These are phyloP conservation scores for Hymenotorrendiella dingleyae DNA, from an alignment of 2,329 filamentous ascomycete species.

Conservation along the genomic window DNA sequence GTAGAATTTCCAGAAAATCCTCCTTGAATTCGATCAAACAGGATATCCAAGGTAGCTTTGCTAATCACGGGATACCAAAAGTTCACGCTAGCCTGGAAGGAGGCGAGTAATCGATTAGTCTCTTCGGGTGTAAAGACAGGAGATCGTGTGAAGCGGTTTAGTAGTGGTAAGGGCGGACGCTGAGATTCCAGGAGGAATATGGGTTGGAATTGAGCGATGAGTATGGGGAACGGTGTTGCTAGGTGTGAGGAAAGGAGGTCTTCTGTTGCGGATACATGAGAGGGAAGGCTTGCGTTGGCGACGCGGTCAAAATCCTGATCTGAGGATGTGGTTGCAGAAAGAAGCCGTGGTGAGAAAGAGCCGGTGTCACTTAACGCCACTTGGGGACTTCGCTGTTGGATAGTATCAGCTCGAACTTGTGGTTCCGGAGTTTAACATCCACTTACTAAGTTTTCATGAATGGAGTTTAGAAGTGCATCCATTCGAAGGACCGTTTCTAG, in stretches of 20 bases:
- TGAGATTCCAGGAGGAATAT: slow-evolving; percentile 37
- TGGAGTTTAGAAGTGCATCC: slow-evolving; percentile 36
- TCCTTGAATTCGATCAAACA: slow-evolving; percentile 14
- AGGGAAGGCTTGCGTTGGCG: slow-evolving; percentile 17
- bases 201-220: slow-evolving; percentile 11
- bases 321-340: slow-evolving; percentile 13
- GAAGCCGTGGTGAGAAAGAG: slow-evolving; percentile 9
- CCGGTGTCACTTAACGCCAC: neutral
- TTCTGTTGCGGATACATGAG: slow-evolving; percentile 17
- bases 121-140: slow-evolving; percentile 40
- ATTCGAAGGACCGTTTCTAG: slow-evolving; percentile 44
- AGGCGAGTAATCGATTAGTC: slow-evolving; percentile 35
- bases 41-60: slow-evolving; percentile 31
- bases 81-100: slow-evolving; percentile 43
- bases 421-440: neutral
- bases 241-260: slow-evolving; percentile 14
- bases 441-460: slow-evolving; percentile 16
- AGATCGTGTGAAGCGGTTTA: slow-evolving; percentile 31
- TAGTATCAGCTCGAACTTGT: neutral
- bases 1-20: slow-evolving; percentile 17
- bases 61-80: slow-evolving; percentile 50
- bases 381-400: slow-evolving; percentile 10
- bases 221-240: slow-evolving; percentile 16
- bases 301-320: slow-evolving; percentile 18
- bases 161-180: slow-evolving; percentile 33